phyloP scores from a whole-genome alignment of 2,329 filamentous ascomycete species.

The Shiraia sp. region DNA sequence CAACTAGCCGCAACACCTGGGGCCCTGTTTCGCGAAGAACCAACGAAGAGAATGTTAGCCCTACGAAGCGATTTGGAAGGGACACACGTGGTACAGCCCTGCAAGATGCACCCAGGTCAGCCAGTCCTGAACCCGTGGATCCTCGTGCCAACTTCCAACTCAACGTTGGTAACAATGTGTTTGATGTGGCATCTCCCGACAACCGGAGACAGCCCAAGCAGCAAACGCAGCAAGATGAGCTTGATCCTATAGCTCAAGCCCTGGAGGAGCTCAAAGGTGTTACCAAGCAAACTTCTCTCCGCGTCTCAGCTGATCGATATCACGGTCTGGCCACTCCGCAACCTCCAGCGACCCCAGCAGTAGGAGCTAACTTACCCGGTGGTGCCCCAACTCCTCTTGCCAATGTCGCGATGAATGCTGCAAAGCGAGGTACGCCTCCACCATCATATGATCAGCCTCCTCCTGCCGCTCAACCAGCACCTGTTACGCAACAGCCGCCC shows the following conservation, averaged over 20 bases:
- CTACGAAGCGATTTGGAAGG: slow-evolving; percentile 46
- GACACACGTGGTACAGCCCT: slow-evolving; percentile 31
- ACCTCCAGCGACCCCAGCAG: slow-evolving; percentile 46
- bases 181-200: slow-evolving; percentile 84
- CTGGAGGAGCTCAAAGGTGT: slow-evolving; percentile 91
- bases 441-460: slow-evolving; percentile 77
- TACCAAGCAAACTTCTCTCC: slow-evolving; percentile 74
- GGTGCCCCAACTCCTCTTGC: slow-evolving; percentile 52
- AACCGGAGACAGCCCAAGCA: slow-evolving; percentile 52
- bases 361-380: slow-evolving; percentile 44
- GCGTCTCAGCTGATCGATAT: slow-evolving; percentile 95
- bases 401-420: slow-evolving; percentile 55
- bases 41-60: slow-evolving; percentile 49
- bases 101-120: slow-evolving; percentile 38
- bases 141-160: slow-evolving; percentile 90
- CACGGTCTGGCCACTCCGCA: slow-evolving; percentile 88
- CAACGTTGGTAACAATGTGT: slow-evolving; percentile 94
- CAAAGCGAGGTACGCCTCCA: slow-evolving; percentile 75
- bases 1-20: slow-evolving; percentile 58
- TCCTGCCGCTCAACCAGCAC: background rate
- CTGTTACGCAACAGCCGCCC: slow-evolving; percentile 42
- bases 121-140: slow-evolving; percentile 78
- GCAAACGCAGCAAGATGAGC: slow-evolving; percentile 59
- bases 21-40: slow-evolving; percentile 46
- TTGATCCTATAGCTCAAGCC: slow-evolving; percentile 88